A percentile compares a stretch with the other conserved stretches of the same genome.
These are phyloP conservation scores for Phytopythium oedochilum DNA, from an alignment of 352 stramenopile species.

Conservation along the genomic window DNA sequence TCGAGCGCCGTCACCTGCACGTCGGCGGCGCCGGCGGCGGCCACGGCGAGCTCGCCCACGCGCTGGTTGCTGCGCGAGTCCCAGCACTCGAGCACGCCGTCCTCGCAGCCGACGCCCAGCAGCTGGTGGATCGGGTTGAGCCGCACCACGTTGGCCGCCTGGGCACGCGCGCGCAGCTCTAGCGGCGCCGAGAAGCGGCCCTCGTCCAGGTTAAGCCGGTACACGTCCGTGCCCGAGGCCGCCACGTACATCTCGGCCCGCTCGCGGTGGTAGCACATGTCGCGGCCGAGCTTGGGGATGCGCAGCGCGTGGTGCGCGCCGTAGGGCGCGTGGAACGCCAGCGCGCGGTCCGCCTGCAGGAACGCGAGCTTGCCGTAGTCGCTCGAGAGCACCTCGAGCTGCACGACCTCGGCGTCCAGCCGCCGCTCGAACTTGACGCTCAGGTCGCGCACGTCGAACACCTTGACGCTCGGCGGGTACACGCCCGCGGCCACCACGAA, in stretches of 20 bases:
- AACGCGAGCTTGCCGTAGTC: constrained; percentile 99
- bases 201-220: constrained; percentile 98
- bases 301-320: constrained; percentile 94
- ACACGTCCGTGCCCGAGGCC: constrained; percentile 87
- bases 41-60: constrained; percentile 64
- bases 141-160: constrained; percentile 86
- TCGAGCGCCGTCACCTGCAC: constrained; percentile 92
- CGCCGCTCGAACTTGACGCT: constrained; percentile 99
- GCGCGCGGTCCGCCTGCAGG: constrained; percentile 93
- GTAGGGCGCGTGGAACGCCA: constrained; percentile 98
- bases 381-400: constrained; percentile 92
- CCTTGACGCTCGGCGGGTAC: constrained; percentile 97
- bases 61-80: constrained; percentile 86
- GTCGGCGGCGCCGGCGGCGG: constrained; percentile 17
- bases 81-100: constrained; percentile 95
- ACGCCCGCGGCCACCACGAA: constrained; percentile 96
- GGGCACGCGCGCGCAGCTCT: constrained; percentile 37
- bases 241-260: constrained; percentile 96
- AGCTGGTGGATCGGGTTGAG: constrained; percentile 91
- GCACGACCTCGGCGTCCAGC: constrained; percentile 95
- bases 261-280: constrained; percentile 96
- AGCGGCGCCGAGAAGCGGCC: constrained; percentile 93
- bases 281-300: constrained; percentile 96
- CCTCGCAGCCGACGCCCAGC: constrained; percentile 89
- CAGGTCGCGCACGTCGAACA: constrained; percentile 93